These are phyloP conservation scores for Wilcoxina mikolae DNA, from an alignment of 495 filamentous ascomycete genomes.

Conservation along the genomic window DNA sequence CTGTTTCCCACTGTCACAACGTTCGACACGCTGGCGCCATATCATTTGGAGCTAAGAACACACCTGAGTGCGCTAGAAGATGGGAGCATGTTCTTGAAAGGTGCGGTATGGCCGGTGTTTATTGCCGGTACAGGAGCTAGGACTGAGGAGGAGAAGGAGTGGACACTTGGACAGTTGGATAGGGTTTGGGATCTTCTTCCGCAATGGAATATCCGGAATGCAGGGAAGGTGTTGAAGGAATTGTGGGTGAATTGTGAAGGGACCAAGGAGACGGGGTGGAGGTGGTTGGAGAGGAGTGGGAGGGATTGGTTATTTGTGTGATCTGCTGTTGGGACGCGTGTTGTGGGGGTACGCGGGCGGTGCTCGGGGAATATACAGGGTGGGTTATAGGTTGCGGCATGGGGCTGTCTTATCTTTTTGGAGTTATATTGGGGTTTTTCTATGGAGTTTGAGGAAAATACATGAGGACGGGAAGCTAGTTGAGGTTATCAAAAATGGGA, in stretches of 20 bases:
- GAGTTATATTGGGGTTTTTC: not conserved
- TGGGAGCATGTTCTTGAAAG: constrained; percentile 18
- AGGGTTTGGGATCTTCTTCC: constrained; percentile 24
- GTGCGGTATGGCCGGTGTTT: constrained; percentile 24
- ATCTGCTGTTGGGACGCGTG: not conserved
- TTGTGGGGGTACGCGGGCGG: not conserved
- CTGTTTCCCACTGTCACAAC: not conserved
- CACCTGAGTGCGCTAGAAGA: constrained; percentile 12
- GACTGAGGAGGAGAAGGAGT: constrained; percentile 14
- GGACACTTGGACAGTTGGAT: constrained; percentile 16
- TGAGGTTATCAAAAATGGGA: not conserved
- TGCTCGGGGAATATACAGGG: not conserved
- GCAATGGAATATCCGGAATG: constrained; percentile 25
- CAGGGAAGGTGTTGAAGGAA: constrained; percentile 19
- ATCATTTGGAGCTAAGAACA: constrained; percentile 11
- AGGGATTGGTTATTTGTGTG: constrained; percentile 28
- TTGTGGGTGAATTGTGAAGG: constrained; percentile 18
- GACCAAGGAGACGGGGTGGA: constrained; percentile 5
- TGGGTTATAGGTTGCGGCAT: not conserved
- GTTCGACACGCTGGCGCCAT: not conserved
- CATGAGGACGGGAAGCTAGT: not conserved
- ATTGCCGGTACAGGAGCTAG: constrained; percentile 23
- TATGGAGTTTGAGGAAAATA: not conserved
- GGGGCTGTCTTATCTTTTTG: not conserved
- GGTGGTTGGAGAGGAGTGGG: constrained; percentile 19